These are phyloP conservation scores for Mariannaea elegans DNA, from an alignment of 2,329 filamentous ascomycete species.

Conservation along the genomic window DNA sequence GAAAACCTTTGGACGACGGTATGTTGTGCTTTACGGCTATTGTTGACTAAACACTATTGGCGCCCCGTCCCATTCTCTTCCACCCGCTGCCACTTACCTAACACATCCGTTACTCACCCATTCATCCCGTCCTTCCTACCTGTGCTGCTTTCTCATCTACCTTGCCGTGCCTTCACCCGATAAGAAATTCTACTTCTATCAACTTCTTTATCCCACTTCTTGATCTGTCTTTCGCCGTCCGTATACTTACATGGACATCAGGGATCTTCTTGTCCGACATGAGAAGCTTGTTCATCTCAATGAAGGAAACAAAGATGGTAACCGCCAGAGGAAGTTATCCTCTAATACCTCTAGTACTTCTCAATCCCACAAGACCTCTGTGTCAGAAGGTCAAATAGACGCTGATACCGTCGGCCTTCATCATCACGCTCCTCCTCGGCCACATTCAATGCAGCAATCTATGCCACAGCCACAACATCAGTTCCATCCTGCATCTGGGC, in stretches of 20 bases:
- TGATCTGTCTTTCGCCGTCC: slow-evolving; percentile 1
- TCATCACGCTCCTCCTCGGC: slow-evolving; percentile 38
- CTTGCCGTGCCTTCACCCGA: background rate
- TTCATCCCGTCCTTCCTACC: background rate
- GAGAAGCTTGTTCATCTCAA: slow-evolving; percentile 72
- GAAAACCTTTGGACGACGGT: slow-evolving; percentile 71
- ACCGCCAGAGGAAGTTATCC: slow-evolving; percentile 61
- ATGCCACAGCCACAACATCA: slow-evolving; percentile 40
- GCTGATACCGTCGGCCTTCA: slow-evolving; percentile 57
- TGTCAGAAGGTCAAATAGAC: slow-evolving; percentile 58
- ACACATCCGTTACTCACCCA: background rate
- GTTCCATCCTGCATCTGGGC: slow-evolving; percentile 53
- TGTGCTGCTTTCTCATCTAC: background rate
- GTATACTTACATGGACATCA: slow-evolving; percentile 68
- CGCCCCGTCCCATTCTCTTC: slow-evolving; percentile 28
- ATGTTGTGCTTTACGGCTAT: slow-evolving; percentile 45
- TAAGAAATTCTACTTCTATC: slow-evolving; percentile 4
- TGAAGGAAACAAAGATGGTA: slow-evolving; percentile 64
- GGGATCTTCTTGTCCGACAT: slow-evolving; percentile 69
- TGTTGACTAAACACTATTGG: slow-evolving; percentile 27
- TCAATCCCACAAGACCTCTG: slow-evolving; percentile 56
- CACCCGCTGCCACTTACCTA: slow-evolving; percentile 17
- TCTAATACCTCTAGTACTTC: slow-evolving; percentile 52
- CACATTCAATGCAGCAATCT: slow-evolving; percentile 40
- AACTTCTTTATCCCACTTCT: slow-evolving; percentile 3